Evolutionary conservation across 169 alveolate species (phyloP).

Genomic region (Prorocentrum cordatum): DNA sequence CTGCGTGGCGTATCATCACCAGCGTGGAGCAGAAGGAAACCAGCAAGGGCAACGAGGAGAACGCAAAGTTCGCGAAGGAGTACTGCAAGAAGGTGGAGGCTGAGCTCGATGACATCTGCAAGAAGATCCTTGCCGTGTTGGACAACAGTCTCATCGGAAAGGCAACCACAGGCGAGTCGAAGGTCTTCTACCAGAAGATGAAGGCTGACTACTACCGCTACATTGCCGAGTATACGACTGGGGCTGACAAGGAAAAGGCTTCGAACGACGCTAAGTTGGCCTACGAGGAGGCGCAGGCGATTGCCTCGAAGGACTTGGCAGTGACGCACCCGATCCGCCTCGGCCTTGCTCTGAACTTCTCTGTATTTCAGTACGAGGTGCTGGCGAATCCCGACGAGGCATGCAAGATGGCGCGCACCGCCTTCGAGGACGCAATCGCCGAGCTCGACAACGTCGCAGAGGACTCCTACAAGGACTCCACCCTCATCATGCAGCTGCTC

Average conservation of each 20-base stretch:
- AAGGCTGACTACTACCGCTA: conserved; percentile 95
- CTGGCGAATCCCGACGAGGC: conserved; percentile 97
- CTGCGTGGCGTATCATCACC: conserved; percentile 86
- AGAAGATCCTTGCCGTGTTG: conserved; percentile 85
- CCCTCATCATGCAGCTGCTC: conserved; percentile 87
- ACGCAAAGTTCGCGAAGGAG: conserved; percentile 86
- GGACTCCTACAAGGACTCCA: conserved; percentile 91
- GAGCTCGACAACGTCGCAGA: conserved; percentile 89
- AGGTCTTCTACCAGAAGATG: conserved; percentile 96
- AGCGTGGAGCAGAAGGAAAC: conserved; percentile 79
- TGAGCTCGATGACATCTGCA: conserved; percentile 88
- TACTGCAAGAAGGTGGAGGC: conserved; percentile 89
- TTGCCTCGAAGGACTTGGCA: conserved; percentile 88
- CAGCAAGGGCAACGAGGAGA: conserved; percentile 85
- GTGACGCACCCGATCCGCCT: conserved; percentile 95
- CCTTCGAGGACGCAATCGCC: conserved; percentile 93
- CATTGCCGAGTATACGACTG: conserved; percentile 92
- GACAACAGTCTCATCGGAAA: conserved; percentile 86
- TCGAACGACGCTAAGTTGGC: conserved; percentile 94
- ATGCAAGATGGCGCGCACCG: conserved; percentile 94
- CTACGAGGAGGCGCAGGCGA: conserved; percentile 93
- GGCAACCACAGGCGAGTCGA: conserved; percentile 61
- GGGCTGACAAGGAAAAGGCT: conserved; percentile 88
- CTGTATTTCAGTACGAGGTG: conserved; percentile 79
- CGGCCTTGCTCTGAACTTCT: conserved; percentile 96